Evolutionary conservation across 495 filamentous ascomycete genomes (phyloP).

Genomic region (Aspergillus haitiensis): DNA sequence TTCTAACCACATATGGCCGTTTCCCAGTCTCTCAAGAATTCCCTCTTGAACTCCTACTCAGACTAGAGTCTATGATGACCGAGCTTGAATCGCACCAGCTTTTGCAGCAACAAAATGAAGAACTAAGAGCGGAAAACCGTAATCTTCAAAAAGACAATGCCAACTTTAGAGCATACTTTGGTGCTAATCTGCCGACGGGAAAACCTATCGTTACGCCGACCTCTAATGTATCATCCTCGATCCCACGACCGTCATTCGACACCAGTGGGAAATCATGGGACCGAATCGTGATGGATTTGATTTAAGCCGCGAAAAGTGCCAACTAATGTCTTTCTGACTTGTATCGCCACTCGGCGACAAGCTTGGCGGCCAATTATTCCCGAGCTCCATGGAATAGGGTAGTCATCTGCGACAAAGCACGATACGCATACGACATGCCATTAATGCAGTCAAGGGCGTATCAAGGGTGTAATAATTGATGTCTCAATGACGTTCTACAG

Average conservation of each 20-base stretch:
- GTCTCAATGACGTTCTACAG: too few species aligned
- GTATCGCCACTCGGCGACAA: too few species aligned
- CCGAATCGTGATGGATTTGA: conserved; percentile 31
- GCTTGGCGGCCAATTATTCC: too few species aligned
- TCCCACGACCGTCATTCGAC: conserved; percentile 20
- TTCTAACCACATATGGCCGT: conserved; percentile 17
- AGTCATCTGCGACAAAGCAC: too few species aligned
- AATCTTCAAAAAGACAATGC: conserved; percentile 28
- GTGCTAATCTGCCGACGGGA: conserved; percentile 19
- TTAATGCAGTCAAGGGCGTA: too few species aligned
- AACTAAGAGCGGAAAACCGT: conserved; percentile 26
- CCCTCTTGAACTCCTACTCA: conserved; percentile 22
- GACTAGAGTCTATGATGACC: conserved; percentile 27
- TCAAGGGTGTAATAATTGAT: too few species aligned
- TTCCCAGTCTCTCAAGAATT: conserved; percentile 21
- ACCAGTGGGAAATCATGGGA: conserved; percentile 31
- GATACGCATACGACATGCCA: too few species aligned
- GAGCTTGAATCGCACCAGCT: conserved; percentile 25
- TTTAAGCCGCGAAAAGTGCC: conserved; percentile 18
- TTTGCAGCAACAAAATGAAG: conserved; percentile 21
- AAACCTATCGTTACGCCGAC: conserved; percentile 15
- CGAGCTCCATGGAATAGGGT: too few species aligned
- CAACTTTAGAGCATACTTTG: conserved; percentile 26
- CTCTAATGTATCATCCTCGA: conserved; percentile 7
- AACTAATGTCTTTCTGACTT: too few species aligned